phyloP scores from a whole-genome alignment of 495 filamentous ascomycete genomes.

The Astrothelium macrocarpum region DNA sequence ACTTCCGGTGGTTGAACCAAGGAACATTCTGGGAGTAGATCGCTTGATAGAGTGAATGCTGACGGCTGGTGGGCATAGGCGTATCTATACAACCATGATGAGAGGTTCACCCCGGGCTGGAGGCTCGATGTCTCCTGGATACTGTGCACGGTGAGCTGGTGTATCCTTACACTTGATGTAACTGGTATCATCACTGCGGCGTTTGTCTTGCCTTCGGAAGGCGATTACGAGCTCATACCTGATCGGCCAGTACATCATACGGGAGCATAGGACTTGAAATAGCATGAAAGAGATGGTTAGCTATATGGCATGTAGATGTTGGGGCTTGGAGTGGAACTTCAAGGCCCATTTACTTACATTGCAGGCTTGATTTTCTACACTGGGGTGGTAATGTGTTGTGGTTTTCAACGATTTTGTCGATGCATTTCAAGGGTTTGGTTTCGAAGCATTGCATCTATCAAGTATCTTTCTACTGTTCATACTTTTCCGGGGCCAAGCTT shows the following conservation, averaged over 20 bases:
- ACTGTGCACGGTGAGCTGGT: conserved; percentile 66
- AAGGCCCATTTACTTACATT: no score
- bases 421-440: neutral
- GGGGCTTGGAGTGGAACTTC: no score
- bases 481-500: no score
- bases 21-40: no score
- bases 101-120: conserved; percentile 81
- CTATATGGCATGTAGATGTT: no score
- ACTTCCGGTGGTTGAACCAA: no score
- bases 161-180: conserved; percentile 51
- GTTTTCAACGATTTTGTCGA: neutral
- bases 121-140: conserved; percentile 67
- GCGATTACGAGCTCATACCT: conserved; percentile 72
- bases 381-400: neutral
- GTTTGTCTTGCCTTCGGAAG: conserved; percentile 63
- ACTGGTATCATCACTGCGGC: conserved; percentile 53
- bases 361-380: no score
- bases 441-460: neutral
- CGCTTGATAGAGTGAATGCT: no score
- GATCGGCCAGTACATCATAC: conserved; percentile 4
- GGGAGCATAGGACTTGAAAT: neutral
- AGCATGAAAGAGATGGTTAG: neutral
- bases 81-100: conserved; percentile 76
- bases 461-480: neutral
- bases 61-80: conserved; percentile 40